A percentile compares a stretch with the other conserved stretches of the same genome.
phyloP scores from a whole-genome alignment of 1,284 basidiomycete genomes.

The Mycena citricolor region DNA sequence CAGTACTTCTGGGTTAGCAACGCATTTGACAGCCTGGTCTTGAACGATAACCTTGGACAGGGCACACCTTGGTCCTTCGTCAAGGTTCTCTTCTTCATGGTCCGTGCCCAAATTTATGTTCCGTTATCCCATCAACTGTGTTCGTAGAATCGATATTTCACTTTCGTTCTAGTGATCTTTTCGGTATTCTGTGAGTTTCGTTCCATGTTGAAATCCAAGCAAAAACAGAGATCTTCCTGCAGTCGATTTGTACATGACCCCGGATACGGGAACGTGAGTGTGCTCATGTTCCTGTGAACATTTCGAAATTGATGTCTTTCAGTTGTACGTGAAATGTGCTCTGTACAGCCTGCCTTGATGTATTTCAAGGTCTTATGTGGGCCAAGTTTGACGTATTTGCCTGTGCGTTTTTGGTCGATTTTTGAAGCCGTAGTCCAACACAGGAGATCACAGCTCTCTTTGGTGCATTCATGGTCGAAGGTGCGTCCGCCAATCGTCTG shows the following conservation, averaged over 20 bases:
- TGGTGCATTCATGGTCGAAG: conserved; percentile 22
- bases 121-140: not conserved
- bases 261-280: conserved; percentile 16
- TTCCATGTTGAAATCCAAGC: not conserved
- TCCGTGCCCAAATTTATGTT: conserved; percentile 1
- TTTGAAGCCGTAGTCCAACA: not conserved
- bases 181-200: conserved; percentile 18
- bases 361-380: conserved; percentile 16
- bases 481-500: not conserved
- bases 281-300: not conserved
- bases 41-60: conserved; percentile 4
- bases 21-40: not conserved
- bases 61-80: conserved; percentile 18
- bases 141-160: conserved; percentile 21
- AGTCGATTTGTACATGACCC: conserved; percentile 20
- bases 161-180: conserved; percentile 13
- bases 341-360: not conserved
- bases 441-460: conserved; percentile 8
- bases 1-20: conserved; percentile 20
- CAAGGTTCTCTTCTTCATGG: conserved; percentile 20
- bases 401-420: not conserved
- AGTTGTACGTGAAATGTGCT: conserved; percentile 4
- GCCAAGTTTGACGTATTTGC: conserved; percentile 21
- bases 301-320: not conserved
- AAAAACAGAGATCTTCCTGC: not conserved